Percentiles rank a stretch among this genome's conserved stretches.
Conservation (phyloP, 2,329 filamentous ascomycete genomes). For the Graphilbum fragrans region DNA sequence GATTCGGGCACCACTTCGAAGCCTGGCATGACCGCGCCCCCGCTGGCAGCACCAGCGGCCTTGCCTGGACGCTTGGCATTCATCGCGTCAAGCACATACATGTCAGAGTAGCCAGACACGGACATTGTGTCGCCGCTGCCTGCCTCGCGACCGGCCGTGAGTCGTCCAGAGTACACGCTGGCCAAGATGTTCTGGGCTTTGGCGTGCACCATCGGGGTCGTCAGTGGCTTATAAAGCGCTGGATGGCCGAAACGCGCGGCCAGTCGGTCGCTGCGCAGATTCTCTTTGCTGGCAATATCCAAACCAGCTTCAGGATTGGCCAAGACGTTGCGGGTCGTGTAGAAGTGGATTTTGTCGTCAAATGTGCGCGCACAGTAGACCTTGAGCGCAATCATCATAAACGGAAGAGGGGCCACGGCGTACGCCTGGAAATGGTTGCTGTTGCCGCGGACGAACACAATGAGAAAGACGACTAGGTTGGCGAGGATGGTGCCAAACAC, state of each 20-base stretch:
- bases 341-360: slow-evolving; percentile 71
- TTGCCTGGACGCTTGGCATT: slow-evolving; percentile 43
- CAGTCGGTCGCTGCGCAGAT: slow-evolving; percentile 53
- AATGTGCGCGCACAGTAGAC: slow-evolving; percentile 66
- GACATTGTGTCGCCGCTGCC: slow-evolving; percentile 43
- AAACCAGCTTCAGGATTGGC: slow-evolving; percentile 31
- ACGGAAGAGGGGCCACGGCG: slow-evolving; percentile 59
- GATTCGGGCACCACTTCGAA: slow-evolving; percentile 86
- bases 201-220: slow-evolving; percentile 90
- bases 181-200: slow-evolving; percentile 78
- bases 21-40: slow-evolving; percentile 38
- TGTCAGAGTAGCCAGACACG: slow-evolving; percentile 68
- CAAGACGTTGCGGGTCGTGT: slow-evolving; percentile 50
- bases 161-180: slow-evolving; percentile 73
- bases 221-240: slow-evolving; percentile 75
- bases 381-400: slow-evolving; percentile 77
- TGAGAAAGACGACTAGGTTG: slow-evolving; percentile 65
- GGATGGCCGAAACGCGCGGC: slow-evolving; percentile 80
- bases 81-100: slow-evolving; percentile 75
- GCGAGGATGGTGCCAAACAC: slow-evolving; percentile 70
- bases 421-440: slow-evolving; percentile 49
- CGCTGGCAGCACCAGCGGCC: slow-evolving; percentile 8
- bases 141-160: slow-evolving; percentile 53
- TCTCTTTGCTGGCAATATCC: slow-evolving; percentile 33
- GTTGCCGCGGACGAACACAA: slow-evolving; percentile 59